Evolutionary conservation across 2,329 filamentous ascomycete genomes (phyloP).

Genomic region (Gremmenia infestans): DNA sequence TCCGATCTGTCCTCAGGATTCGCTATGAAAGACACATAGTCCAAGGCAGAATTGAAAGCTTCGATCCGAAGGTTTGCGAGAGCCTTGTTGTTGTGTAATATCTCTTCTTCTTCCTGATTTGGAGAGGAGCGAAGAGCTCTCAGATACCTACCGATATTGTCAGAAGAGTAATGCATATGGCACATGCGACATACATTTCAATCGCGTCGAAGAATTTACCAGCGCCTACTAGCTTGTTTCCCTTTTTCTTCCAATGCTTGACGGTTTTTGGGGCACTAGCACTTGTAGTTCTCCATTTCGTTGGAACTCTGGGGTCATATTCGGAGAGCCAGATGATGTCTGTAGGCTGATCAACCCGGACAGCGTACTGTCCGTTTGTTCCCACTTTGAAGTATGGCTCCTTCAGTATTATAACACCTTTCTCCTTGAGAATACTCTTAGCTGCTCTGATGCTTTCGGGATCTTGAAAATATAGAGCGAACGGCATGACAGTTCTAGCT

Average conservation of each 20-base stretch:
- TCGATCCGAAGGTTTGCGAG: slow-evolving; percentile 30
- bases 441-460: slow-evolving; percentile 32
- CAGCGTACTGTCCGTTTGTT: slow-evolving; percentile 35
- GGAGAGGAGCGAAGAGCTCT: slow-evolving; percentile 19
- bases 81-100: slow-evolving; percentile 32
- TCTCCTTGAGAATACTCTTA: slow-evolving; percentile 32
- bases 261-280: neutral
- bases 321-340: slow-evolving; percentile 40
- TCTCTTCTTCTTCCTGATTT: slow-evolving; percentile 28
- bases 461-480: slow-evolving; percentile 12
- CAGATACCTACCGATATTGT: slow-evolving; percentile 7
- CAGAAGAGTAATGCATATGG: neutral
- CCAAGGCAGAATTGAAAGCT: slow-evolving; percentile 32
- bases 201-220: slow-evolving; percentile 26
- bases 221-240: slow-evolving; percentile 14
- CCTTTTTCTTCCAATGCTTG: slow-evolving; percentile 12
- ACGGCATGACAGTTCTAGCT: slow-evolving; percentile 28
- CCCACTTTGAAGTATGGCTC: slow-evolving; percentile 47
- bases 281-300: neutral
- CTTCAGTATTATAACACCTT: slow-evolving; percentile 42
- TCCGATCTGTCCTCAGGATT: slow-evolving; percentile 25
- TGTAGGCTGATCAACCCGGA: slow-evolving; percentile 49
- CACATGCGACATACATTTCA: slow-evolving; percentile 2
- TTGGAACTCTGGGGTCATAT: slow-evolving; percentile 37
- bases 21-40: slow-evolving; percentile 11